A percentile compares a stretch with the other conserved stretches of the same genome.
These are phyloP conservation scores for Fusarium camptoceras DNA, from an alignment of 2,329 filamentous ascomycete genomes.

Conservation along the genomic window DNA sequence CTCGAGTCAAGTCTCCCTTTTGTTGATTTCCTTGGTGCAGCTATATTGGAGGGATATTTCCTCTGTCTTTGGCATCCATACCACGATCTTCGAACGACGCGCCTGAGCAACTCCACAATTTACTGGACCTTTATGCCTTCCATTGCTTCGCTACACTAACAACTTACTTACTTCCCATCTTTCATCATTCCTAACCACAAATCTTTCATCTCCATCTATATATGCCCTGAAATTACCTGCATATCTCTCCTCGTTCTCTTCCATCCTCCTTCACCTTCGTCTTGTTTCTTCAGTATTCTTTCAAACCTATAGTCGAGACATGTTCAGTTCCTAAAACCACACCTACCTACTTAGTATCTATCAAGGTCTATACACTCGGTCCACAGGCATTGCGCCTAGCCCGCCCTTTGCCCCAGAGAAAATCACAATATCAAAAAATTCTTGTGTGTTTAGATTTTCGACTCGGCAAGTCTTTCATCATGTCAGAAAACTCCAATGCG, in stretches of 20 bases:
- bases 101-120: slow-evolving; percentile 17
- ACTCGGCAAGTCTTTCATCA: slow-evolving; percentile 3
- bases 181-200: not conserved
- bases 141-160: slow-evolving; percentile 9
- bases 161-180: not conserved
- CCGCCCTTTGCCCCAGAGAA: not conserved
- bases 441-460: not conserved
- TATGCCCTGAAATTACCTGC: not conserved
- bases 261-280: not conserved
- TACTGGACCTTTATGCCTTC: slow-evolving; percentile 20
- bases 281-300: not conserved
- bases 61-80: not conserved
- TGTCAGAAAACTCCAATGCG: slow-evolving; percentile 31
- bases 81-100: not conserved
- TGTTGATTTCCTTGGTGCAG: not conserved
- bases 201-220: not conserved
- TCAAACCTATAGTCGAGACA: slow-evolving; percentile 8
- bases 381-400: slow-evolving; percentile 1
- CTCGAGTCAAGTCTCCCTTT: not conserved
- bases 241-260: not conserved
- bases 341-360: slow-evolving; percentile 1
- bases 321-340: not conserved
- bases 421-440: not conserved
- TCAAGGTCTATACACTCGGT: slow-evolving; percentile 12
- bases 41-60: not conserved